Conservation (phyloP, 306 rosid genomes). For the Inga leiocalycina region DNA sequence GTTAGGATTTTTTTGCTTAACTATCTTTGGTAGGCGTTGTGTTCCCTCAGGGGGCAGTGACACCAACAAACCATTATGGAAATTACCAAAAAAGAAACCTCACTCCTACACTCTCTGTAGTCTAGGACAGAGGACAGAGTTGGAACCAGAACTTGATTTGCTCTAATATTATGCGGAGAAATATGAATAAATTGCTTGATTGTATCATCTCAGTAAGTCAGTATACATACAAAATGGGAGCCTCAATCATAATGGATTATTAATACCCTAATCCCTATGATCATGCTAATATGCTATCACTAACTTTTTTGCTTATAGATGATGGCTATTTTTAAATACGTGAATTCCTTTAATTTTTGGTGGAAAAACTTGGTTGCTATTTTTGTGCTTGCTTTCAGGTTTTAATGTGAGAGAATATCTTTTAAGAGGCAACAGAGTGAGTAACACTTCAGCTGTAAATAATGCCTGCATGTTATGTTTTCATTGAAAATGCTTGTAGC, state of each 20-base stretch:
- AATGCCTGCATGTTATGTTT: not conserved
- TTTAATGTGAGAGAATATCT: not conserved
- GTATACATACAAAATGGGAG: not conserved
- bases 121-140: not conserved
- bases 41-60: not conserved
- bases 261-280: not conserved
- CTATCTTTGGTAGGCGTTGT: not conserved
- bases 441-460: not conserved
- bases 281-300: not conserved
- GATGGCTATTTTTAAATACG: not conserved
- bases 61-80: not conserved
- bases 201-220: not conserved
- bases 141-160: not conserved
- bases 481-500: not conserved
- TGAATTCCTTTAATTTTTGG: not conserved
- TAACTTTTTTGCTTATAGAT: not conserved
- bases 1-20: not conserved
- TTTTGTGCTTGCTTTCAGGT: not conserved
- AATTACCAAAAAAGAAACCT: not conserved
- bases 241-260: not conserved
- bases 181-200: not conserved
- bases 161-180: not conserved
- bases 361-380: not conserved
- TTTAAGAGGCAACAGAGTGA: not conserved
- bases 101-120: not conserved